Evolutionary conservation across 495 filamentous ascomycete genomes (phyloP), one percentile per base, ranked within the genome.

Genomic region (Talaromyces stipitatus): DNA sequence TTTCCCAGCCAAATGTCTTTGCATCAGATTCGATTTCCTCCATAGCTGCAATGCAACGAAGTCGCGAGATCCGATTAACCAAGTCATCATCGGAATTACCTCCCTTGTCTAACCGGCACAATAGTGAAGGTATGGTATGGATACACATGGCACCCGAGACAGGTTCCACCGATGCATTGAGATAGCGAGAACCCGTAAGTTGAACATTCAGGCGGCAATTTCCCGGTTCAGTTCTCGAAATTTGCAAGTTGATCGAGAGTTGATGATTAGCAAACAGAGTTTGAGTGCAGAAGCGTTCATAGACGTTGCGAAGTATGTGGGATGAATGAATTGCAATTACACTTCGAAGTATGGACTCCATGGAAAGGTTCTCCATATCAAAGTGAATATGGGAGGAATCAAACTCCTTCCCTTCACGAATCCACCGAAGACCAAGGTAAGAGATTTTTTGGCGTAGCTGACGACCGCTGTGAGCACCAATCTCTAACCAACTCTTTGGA

Each of bases 401-500:
- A 45, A 90, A 81, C 63, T 92, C 87, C 51, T 85, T 82, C 16
- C 83, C 83, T 60, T 90, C 85, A 38, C 91, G 83, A 64, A 96
- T 90, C 94, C 94, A 97, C 55, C 90, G 83, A 41, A 94, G 65
- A 16, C 72, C 80, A 26, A 97, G 67, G 26, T 65, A 65, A n/a
- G 82, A 68, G n/a, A 74, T 66, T 64, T 67, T 52, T 69, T 84
- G 45, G 55, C 59, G 32, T 60, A 57, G 43, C 60, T 71, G 59
- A 61, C 68, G 82, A 38, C 85, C 83, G 62, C 88, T 87, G 58
- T 81, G 75, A 26, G 94, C 75, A 2, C 90, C 90, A n/a, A 97
- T 78, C 41, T 96, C 86, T 46, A 97, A 76, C 91, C 94, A 97
- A 68, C 83, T 94, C 73, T 91, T 95, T 3, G 77, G 70, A 10